These are phyloP conservation scores for Kwoniella shandongensis DNA, from an alignment of 768 basidiomycete species.

Conservation along the genomic window DNA sequence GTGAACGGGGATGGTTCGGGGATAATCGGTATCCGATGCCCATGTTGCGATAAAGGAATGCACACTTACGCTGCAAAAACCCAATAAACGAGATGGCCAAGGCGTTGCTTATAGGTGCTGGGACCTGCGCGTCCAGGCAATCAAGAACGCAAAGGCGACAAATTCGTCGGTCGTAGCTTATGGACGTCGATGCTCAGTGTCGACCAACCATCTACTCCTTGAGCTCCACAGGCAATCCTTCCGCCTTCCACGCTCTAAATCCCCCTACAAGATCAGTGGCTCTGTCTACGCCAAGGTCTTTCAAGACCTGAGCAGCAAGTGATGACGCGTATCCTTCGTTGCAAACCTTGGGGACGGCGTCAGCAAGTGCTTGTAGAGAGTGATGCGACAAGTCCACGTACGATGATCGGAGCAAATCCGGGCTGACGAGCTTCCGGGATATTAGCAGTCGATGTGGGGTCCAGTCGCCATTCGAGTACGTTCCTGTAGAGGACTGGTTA, in stretches of 20 bases:
- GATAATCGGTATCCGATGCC: too few species aligned
- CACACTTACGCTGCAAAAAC: too few species aligned
- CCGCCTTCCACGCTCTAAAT: conserved; percentile 10
- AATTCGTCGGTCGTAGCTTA: too few species aligned
- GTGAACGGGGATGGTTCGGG: too few species aligned
- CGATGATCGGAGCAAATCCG: conserved; percentile 8
- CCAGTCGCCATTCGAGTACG: conserved; percentile 12
- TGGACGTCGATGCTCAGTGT: too few species aligned
- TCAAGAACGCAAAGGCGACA: too few species aligned
- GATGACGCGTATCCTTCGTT: conserved; percentile 15
- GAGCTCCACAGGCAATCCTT: neutral
- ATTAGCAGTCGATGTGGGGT: conserved; percentile 6
- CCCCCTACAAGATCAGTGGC: conserved; percentile 11
- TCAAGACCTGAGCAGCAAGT: conserved; percentile 1
- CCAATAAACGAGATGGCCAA: too few species aligned
- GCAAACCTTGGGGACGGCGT: neutral
- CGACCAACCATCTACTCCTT: neutral
- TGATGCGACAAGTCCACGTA: neutral
- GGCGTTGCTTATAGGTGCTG: too few species aligned
- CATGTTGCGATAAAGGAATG: too few species aligned
- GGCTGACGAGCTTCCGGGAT: neutral
- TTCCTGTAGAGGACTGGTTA: conserved; percentile 2
- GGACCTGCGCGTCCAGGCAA: too few species aligned
- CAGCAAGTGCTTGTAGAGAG: neutral
- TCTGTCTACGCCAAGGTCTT: neutral